These are phyloP conservation scores for Aspergillus sojae DNA, from an alignment of 2,329 filamentous ascomycete genomes.

Conservation along the genomic window DNA sequence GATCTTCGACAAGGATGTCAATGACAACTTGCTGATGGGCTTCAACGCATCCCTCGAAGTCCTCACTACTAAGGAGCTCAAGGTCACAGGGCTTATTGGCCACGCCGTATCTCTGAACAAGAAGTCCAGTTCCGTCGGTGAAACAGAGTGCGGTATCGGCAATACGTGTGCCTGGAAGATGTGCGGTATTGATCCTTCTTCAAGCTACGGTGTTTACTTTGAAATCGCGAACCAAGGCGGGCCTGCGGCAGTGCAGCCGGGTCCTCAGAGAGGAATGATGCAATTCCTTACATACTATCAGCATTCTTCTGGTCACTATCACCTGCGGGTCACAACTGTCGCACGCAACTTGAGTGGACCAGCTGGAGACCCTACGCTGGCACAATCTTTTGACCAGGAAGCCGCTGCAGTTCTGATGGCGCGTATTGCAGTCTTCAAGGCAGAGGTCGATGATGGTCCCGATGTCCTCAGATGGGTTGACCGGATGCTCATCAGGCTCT, in stretches of 20 bases:
- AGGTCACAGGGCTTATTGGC: constrained; percentile 95
- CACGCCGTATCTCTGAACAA: constrained; percentile 97
- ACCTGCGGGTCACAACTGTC: constrained; percentile 92
- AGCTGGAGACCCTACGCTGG: constrained; percentile 89
- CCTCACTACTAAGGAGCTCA: constrained; percentile 94
- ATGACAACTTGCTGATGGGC: constrained; percentile 94
- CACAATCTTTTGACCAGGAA: constrained; percentile 97
- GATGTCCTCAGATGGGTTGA: constrained; percentile 98
- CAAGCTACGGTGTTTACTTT: constrained; percentile 96
- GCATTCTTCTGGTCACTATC: constrained; percentile 93
- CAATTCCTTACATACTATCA: constrained; percentile 99
- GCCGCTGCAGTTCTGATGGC: constrained; percentile 97
- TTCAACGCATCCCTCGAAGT: constrained; percentile 97
- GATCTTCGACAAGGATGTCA: constrained; percentile 93
- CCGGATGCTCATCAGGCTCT: constrained; percentile 94
- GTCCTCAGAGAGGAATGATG: constrained; percentile 90
- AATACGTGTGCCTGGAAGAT: constrained; percentile 99
- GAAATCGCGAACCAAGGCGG: constrained; percentile 95
- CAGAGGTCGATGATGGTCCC: constrained; percentile 97
- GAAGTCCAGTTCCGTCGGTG: constrained; percentile 93
- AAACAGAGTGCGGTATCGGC: constrained; percentile 97
- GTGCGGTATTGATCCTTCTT: constrained; percentile 93
- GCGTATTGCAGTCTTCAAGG: constrained; percentile 98
- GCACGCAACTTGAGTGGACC: constrained; percentile 89
- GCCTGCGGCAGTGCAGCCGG: constrained; percentile 79